Percentiles rank a stretch among this genome's conserved stretches.
Conservation (phyloP, 2,329 filamentous ascomycete species). For the Penicillium sp. region DNA sequence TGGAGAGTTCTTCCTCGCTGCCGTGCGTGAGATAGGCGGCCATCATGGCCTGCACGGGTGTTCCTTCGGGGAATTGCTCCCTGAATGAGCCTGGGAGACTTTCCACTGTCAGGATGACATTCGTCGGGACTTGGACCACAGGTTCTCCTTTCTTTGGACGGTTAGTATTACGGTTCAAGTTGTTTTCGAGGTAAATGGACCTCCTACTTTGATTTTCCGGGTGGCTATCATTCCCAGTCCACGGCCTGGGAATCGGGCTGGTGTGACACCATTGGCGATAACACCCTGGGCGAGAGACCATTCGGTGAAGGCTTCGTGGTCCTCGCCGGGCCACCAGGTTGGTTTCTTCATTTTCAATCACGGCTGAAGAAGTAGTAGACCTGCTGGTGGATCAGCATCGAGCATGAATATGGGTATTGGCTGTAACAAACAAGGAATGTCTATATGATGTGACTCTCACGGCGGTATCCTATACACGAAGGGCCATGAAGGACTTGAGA, state of each 20-base stretch:
- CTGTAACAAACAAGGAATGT: neutral
- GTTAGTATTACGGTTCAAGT: neutral
- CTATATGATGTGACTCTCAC: neutral
- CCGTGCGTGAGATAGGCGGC: slow-evolving; percentile 61
- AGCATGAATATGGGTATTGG: neutral
- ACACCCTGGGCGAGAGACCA: slow-evolving; percentile 67
- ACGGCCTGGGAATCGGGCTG: slow-evolving; percentile 63
- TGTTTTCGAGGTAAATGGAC: neutral
- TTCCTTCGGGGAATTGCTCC: slow-evolving; percentile 49
- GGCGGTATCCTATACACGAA: neutral
- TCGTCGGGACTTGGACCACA: slow-evolving; percentile 62
- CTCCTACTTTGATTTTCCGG: slow-evolving; percentile 58
- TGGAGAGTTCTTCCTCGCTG: slow-evolving; percentile 43
- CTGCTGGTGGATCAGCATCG: slow-evolving; percentile 1
- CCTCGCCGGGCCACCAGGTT: slow-evolving; percentile 32
- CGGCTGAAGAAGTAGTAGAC: neutral
- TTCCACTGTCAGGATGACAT: slow-evolving; percentile 61
- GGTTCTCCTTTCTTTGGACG: slow-evolving; percentile 52
- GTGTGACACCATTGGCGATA: slow-evolving; percentile 61
- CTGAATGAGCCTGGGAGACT: slow-evolving; percentile 54
- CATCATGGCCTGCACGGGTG: slow-evolving; percentile 66
- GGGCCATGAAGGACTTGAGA: neutral
- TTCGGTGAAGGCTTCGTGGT: slow-evolving; percentile 54
- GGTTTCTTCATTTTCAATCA: slow-evolving; percentile 21
- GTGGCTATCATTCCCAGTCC: slow-evolving; percentile 76